Evolutionary conservation across 352 stramenopile genomes (phyloP), one percentile per base, ranked within the genome.

Genomic region (Phytophthora europaea): DNA sequence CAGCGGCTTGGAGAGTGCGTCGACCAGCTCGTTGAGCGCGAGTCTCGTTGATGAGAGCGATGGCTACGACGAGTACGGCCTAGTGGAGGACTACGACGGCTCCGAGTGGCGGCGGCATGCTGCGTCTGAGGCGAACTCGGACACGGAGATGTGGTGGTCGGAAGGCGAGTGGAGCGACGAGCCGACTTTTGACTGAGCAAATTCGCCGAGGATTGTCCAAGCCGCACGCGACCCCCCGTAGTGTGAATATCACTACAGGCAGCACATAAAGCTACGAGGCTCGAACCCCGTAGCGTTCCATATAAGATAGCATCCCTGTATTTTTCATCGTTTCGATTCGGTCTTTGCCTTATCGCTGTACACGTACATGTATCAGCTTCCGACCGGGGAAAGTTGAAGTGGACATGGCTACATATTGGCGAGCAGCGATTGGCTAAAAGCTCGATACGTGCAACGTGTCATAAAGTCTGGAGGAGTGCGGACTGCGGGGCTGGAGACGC

Each of bases 61-160:
- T n/a, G 74, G 70, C 45, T 81, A 78, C 58, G 74, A 81, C 40
- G 70, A 78, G n/a, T 78, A 78, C 47, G 71, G 71, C 10, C 60
- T 78, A 12, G 71, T 78, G 20, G 71, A 78, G 23, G 71, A 78
- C 38, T 78, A 75, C 23, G 60, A 74, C 20, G 71, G 71, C 8
- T 51, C 65, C 18, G 71, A 78, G 23, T 78, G 71, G 65, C 53
- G 31, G 54, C 64, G 23, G 16, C 56, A 75, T 61, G 53, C 60
- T 43, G 59, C 65, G 22, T 77, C 70, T 2, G 65, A 77, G n/a
- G 48, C 59, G 15, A 74, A 70, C 38, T 78, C 71, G 1, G 71
- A 78, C 38, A 70, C 59, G 15, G 71, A 78, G 31, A 15, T 78
- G 36, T 78, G 71, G 71, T 78, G 65, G 71, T 78, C 65, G 10